Conservation (phyloP, 495 filamentous ascomycete species). For the Sporormia fimetaria region DNA sequence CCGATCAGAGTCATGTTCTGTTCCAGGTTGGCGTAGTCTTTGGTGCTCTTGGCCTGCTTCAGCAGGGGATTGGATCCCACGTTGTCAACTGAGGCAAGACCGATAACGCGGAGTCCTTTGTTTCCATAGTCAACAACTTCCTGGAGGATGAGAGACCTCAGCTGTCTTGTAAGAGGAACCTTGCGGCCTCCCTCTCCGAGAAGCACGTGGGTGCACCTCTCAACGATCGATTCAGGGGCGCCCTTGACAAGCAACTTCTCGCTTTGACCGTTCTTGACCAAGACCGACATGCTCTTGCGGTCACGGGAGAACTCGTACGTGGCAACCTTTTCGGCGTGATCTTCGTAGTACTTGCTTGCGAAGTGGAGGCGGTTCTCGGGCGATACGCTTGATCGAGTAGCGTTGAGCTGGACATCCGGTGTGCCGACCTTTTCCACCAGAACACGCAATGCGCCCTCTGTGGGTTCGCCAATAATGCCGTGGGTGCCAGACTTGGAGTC, state of each 20-base stretch:
- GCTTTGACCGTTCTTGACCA: conserved; percentile 53
- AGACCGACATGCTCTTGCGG: conserved; percentile 98
- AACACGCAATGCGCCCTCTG: conserved; percentile 84
- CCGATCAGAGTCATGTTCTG: conserved; percentile 89
- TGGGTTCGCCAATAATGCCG: conserved; percentile 87
- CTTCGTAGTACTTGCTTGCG: conserved; percentile 77
- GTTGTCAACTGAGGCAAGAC: conserved; percentile 69
- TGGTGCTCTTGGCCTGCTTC: conserved; percentile 62
- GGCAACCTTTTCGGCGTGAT: conserved; percentile 57
- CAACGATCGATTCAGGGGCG: conserved; percentile 85
- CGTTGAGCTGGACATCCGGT: conserved; percentile 46
- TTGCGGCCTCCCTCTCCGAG: conserved; percentile 64
- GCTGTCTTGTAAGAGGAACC: conserved; percentile 54
- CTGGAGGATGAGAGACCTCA: conserved; percentile 54
- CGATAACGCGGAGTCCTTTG: conserved; percentile 87
- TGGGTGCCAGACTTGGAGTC: conserved; percentile 62
- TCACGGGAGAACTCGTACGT: conserved; percentile 98
- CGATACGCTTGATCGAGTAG: conserved; percentile 38
- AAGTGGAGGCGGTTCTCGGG: conserved; percentile 55
- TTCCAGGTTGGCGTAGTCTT: conserved; percentile 77
- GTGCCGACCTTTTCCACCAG: conserved; percentile 92
- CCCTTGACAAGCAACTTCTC: conserved; percentile 91
- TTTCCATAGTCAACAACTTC: conserved; percentile 86
- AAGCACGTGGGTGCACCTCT: conserved; percentile 72
- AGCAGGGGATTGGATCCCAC: conserved; percentile 57